Base-by-base conservation (phyloP, 495 filamentous ascomycete genomes). In the Rhypophila decipiens region DNA sequence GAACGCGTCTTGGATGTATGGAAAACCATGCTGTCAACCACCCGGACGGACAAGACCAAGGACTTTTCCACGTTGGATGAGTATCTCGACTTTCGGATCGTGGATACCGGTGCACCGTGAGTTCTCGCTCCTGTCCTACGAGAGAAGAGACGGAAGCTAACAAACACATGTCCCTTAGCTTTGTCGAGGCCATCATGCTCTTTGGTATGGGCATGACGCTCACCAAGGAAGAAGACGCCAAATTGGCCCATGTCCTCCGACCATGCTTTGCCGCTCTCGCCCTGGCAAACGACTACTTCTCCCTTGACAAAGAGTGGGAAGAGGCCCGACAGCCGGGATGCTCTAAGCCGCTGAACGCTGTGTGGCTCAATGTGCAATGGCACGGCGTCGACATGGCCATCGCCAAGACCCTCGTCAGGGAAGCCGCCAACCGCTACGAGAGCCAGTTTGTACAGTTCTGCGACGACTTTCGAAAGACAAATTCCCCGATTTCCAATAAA, bases 211-310 rank as follows among this genome's bases (percentile, higher is more conserved):
- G 42, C 2, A 13, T 45, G 1, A 50, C 17, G 9, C 4, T 50
- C 5, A 31, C 29, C 2, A 19, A 44, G 11, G 40, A 50, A 12
- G 40, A 44, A 24, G 22, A 44, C 13, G 2, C 13, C 2, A 10
- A 20, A 11, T 12, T 35, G 0, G 23, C 21, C 5, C 27, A 43
- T 11, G 11, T 50, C 9, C 18, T 19, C 17, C 39, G 19, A 1
- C 47, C 47, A 3, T 35, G 24, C 34, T 37, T 9, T 18, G 47
- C 40, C 5, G 9, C 24, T 10, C 15, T 39, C 2, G 41, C 27
- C 20, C 27, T 50, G 7, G 40, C 40, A 5, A 50, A 50, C 24
- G 47, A 50, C 11, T 43, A 44, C n/a, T 39, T 42, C 17, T 44
- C 47, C 2, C 44, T 36, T 12, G 33, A 50, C 21, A 31, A 21